Conservation (phyloP, 2,329 filamentous ascomycete genomes). For the Cyanodermella asteris region DNA sequence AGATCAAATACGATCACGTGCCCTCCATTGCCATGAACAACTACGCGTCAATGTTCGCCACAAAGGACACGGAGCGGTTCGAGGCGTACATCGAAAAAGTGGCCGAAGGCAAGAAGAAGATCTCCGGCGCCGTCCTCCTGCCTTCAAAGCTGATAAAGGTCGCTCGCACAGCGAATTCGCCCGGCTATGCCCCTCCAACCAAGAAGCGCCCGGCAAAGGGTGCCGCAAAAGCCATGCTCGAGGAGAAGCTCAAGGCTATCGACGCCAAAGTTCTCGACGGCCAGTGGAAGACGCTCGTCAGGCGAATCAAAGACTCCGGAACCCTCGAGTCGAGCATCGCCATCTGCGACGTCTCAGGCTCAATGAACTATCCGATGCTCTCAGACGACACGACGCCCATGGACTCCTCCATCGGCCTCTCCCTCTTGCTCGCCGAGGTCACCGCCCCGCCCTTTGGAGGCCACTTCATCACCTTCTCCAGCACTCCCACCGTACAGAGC, state of each 20-base stretch:
- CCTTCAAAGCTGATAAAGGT: constrained; percentile 26
- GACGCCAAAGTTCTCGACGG: constrained; percentile 20
- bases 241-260: constrained; percentile 13
- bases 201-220: constrained; percentile 2
- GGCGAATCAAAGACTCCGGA: constrained; percentile 34
- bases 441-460: constrained; percentile 31
- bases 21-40: constrained; percentile 35
- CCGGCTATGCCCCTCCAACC: background rate
- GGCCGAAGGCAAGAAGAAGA: constrained; percentile 23
- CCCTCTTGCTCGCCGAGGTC: constrained; percentile 32
- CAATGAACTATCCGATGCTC: constrained; percentile 24
- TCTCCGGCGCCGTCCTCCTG: constrained; percentile 34
- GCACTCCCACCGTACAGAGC: constrained; percentile 18
- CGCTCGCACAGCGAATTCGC: too few species aligned
- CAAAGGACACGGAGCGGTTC: constrained; percentile 30
- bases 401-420: constrained; percentile 33
- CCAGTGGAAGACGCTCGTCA: constrained; percentile 36
- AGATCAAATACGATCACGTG: constrained; percentile 35
- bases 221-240: constrained; percentile 10
- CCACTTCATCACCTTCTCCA: constrained; percentile 33
- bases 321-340: constrained; percentile 31
- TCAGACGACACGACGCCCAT: constrained; percentile 27
- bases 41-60: constrained; percentile 26
- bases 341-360: constrained; percentile 35
- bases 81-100: constrained; percentile 27